Evolutionary conservation across 768 basidiomycete species (phyloP), one percentile per base, ranked within the genome.

Genomic region (Mycena venus): DNA sequence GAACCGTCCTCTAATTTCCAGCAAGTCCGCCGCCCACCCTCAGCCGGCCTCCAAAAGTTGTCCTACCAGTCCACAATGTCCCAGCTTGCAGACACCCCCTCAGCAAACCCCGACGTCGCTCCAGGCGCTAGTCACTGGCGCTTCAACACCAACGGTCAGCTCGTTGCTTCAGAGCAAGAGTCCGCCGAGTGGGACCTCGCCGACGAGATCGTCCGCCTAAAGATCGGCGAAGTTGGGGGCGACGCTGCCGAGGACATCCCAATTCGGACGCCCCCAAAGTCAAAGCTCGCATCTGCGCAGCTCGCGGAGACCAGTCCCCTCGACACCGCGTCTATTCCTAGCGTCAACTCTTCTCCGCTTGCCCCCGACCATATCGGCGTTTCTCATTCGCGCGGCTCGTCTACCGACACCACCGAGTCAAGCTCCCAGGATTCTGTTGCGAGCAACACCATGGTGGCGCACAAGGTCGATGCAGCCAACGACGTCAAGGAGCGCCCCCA

Each of bases 381-480:
- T 32, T 91, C 92, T 75, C 94, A 95, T 83, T 95, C 94, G 75
- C 91, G 94, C 67, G 95, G 93, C 64, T 95, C 94, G 31, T 95
- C 95, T n/a, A 91, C 92, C 75, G 94, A 95, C 83, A 93, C 92
- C 36, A 88, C 91, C 32, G 86, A 88, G 60, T 91, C 90, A 6
- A 87, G 86, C 79, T 90, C 90, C 68, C 92, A 90, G 73, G 89
- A 89, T 65, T 91, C 90, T 66, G 85, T 85, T 59, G 85, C 85
- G 70, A 90, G 90, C 78, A 91, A 91, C 80, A 89, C 89, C 34
- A 83, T 93, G 78, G 86, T 92, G 68, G 88, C 85, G 38, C 86
- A 88, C 77, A 93, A 92, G 82, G 83, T 87, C 47, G 86, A 85
- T 42, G 83, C 87, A 55, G 76, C 86, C 66, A 83, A 83, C 67